A percentile compares a stretch with the other conserved stretches of the same genome.
Evolutionary conservation across 139 green algal species (phyloP).

Genomic region (Chlamydomonas sphaeroides): DNA sequence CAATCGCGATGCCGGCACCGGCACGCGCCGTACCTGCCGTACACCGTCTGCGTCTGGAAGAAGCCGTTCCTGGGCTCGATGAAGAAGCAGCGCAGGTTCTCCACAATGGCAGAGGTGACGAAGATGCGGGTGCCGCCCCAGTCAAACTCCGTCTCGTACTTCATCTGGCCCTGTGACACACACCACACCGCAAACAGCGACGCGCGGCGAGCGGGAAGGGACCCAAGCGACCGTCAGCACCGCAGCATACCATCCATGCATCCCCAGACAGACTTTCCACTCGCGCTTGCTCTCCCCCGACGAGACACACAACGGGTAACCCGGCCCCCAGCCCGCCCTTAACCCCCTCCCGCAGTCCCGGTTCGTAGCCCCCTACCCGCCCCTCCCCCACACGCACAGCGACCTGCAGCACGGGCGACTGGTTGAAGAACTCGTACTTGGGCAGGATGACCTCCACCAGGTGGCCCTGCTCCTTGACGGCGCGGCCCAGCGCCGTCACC

Average conservation of each 20-base stretch:
- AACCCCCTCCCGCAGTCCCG: no score
- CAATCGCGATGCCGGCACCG: no score
- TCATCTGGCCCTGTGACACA: slow-evolving; percentile 63
- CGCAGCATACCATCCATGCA: no score
- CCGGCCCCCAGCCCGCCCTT: no score
- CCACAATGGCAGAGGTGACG: slow-evolving; percentile 78
- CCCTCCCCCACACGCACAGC: no score
- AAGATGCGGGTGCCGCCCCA: slow-evolving; percentile 79
- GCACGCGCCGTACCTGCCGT: slow-evolving; percentile 63
- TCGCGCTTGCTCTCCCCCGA: no score
- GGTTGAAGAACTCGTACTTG: slow-evolving; percentile 79
- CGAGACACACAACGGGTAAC: no score
- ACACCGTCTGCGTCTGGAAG: slow-evolving; percentile 81
- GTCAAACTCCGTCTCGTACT: slow-evolving; percentile 79
- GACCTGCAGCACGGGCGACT: slow-evolving; percentile 66
- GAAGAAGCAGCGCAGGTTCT: slow-evolving; percentile 74
- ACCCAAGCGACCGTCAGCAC: no score
- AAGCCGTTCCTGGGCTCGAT: slow-evolving; percentile 85
- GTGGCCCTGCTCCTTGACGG: slow-evolving; percentile 93
- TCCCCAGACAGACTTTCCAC: no score
- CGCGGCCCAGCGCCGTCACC: slow-evolving; percentile 88
- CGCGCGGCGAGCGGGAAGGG: no score
- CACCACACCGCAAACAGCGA: no score
- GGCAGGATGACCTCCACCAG: slow-evolving; percentile 79
- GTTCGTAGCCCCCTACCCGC: no score